A percentile compares a stretch with the other conserved stretches of the same genome.
phyloP scores from a whole-genome alignment of 163 green algal genomes.

The Chlamydomonas reinhardtii region DNA sequence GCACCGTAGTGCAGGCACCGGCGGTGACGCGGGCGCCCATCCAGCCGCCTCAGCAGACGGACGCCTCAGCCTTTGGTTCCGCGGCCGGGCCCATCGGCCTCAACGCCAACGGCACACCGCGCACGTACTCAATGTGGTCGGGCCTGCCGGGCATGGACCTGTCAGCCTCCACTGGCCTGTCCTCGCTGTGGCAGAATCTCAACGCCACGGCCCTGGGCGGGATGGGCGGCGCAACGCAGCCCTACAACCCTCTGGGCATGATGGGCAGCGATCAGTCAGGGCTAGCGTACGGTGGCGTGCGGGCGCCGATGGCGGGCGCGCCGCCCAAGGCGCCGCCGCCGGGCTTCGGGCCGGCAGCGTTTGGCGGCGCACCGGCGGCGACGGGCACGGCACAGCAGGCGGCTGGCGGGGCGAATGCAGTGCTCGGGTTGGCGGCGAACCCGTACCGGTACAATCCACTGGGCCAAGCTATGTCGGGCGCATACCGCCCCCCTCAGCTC shows the following conservation, averaged over 20 bases:
- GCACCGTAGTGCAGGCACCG: constrained; percentile 9
- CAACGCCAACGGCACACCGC: constrained; percentile 48
- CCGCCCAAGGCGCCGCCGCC: constrained; percentile 38
- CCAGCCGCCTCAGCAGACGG: constrained; percentile 13
- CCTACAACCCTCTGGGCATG: constrained; percentile 43
- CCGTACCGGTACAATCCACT: constrained; percentile 43
- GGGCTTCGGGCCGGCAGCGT: constrained; percentile 25
- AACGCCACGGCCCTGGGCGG: background rate
- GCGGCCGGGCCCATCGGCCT: constrained; percentile 6
- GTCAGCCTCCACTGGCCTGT: constrained; percentile 12
- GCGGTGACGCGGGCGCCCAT: background rate
- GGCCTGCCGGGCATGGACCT: constrained; percentile 56
- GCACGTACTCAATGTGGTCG: constrained; percentile 58
- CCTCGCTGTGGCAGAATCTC: constrained; percentile 41
- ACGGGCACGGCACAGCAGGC: background rate
- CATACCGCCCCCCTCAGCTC: constrained; percentile 32
- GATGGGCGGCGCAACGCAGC: constrained; percentile 1
- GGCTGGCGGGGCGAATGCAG: background rate
- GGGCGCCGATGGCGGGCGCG: background rate
- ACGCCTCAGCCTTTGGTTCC: background rate
- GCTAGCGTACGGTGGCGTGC: background rate
- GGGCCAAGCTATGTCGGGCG: background rate
- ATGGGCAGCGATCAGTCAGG: background rate
- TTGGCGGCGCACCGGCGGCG: background rate
- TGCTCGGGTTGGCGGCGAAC: background rate